Base-by-base conservation (phyloP, 169 alveolate species). In the Cryptosporidium parvum region DNA sequence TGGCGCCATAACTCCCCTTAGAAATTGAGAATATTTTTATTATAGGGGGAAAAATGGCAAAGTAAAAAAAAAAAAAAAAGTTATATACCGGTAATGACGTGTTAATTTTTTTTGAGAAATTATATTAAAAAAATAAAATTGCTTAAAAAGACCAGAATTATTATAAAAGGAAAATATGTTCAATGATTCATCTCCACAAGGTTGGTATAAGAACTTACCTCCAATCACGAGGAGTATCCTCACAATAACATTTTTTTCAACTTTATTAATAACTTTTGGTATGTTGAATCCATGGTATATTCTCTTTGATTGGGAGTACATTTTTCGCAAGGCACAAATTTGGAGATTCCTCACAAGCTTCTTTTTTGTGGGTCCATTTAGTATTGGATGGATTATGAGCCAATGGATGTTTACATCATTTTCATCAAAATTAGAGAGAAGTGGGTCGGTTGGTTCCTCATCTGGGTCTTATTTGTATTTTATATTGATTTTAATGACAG, bases 351-450 rank as follows among this genome's bases (percentile, higher is more conserved):
- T 96, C 58, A 73, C 96, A 29, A 94, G 93, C 75, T 70, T 94
- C 89, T 85, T 96, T 31, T 94, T 91, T 75, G 93, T 94, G 23
- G 98, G 98, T n/a, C 95, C 93, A 44, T 96, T 96, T 72, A 95
- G 97, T 23, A 86, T 95, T 14, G 75, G 93, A 21, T 96, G 97
- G 97, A 92, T 95, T 67, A 86, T 96, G 87, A 94, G 93, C 73
- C 85, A 93, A 70, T 85, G 94, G 67, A 92, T 95, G 94, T 92
- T 95, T 56, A 85, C 95, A 61, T 94, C 95, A 84, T 93, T 93
- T 65, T 93, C 97, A 9, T 91, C 96, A 51, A 51, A 92, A 18
- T 92, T 93, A 21, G 98, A 96, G 91, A 86, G 72, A 67, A 92
- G 93, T 68, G 91, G 94, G n/a, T 84, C 92, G 6, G 93, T 94